A percentile compares a stretch with the other conserved stretches of the same genome.
Conservation (phyloP, 352 stramenopile species). For the Phytophthora pseudosyringae region DNA sequence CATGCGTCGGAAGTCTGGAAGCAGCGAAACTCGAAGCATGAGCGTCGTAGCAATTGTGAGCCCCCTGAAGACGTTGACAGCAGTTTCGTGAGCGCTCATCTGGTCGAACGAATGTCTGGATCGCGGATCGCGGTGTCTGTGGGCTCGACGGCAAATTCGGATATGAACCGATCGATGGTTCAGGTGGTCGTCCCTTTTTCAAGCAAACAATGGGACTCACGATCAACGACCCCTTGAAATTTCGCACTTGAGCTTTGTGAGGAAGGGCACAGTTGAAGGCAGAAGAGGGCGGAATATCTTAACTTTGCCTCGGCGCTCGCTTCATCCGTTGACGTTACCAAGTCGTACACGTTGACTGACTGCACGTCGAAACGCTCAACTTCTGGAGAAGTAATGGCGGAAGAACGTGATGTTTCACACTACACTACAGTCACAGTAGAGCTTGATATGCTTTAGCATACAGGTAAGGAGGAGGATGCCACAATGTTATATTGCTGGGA, state of each 20-base stretch:
- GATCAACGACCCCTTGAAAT: conserved; percentile 25
- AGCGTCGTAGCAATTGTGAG: conserved; percentile 44
- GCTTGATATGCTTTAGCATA: too few relatives aligned
- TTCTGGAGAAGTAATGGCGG: background rate
- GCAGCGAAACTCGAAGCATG: conserved; percentile 38
- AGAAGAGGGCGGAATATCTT: background rate
- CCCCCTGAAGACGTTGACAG: conserved; percentile 23
- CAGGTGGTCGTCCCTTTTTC: conserved; percentile 6
- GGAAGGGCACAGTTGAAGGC: conserved; percentile 6
- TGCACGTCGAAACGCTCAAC: background rate
- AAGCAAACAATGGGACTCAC: conserved; percentile 1
- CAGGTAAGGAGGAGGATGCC: too few relatives aligned
- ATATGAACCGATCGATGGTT: conserved; percentile 18
- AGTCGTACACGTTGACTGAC: background rate
- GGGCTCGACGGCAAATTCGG: conserved; percentile 10
- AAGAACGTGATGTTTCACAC: too few relatives aligned
- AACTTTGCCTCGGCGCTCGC: background rate
- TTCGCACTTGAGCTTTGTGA: background rate
- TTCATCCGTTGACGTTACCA: conserved; percentile 17
- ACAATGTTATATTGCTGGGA: too few relatives aligned
- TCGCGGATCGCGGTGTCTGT: background rate
- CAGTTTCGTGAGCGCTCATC: conserved; percentile 18
- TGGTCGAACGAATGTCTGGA: background rate
- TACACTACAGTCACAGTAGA: too few relatives aligned
- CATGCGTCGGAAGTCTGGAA: conserved; percentile 46